These are phyloP conservation scores for Trichaptum fuscoviolaceum DNA, from an alignment of 768 basidiomycete genomes.

Conservation along the genomic window DNA sequence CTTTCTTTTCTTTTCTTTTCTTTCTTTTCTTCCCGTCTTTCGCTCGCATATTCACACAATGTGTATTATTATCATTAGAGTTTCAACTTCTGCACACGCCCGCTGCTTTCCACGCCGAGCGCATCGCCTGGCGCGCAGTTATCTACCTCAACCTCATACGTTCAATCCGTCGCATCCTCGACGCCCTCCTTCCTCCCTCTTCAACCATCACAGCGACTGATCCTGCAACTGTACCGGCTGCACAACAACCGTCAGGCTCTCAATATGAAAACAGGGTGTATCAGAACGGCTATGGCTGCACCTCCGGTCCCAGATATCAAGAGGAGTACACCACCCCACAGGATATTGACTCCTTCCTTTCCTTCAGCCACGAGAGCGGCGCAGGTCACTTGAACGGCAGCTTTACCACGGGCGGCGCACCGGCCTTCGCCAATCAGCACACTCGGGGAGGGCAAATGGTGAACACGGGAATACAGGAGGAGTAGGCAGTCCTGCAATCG, in stretches of 20 bases:
- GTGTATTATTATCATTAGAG: conserved; percentile 41
- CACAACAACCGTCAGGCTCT: background rate
- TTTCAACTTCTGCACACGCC: conserved; percentile 80
- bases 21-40: no score
- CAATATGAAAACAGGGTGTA: no score
- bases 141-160: conserved; percentile 86
- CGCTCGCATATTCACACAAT: no score
- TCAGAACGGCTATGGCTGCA: background rate
- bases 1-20: no score
- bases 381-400: background rate
- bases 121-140: conserved; percentile 82
- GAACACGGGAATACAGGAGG: background rate
- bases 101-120: conserved; percentile 70
- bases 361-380: background rate
- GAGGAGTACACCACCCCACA: background rate
- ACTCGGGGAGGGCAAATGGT: background rate
- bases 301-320: background rate
- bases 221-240: background rate
- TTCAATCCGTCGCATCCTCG: conserved; percentile 53
- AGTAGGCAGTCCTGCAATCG: background rate
- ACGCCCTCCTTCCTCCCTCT: background rate
- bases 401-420: no score
- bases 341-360: no score
- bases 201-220: background rate
- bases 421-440: background rate